These are phyloP conservation scores for Leucosporidium yakuticum DNA, from an alignment of 768 basidiomycete genomes.

Conservation along the genomic window DNA sequence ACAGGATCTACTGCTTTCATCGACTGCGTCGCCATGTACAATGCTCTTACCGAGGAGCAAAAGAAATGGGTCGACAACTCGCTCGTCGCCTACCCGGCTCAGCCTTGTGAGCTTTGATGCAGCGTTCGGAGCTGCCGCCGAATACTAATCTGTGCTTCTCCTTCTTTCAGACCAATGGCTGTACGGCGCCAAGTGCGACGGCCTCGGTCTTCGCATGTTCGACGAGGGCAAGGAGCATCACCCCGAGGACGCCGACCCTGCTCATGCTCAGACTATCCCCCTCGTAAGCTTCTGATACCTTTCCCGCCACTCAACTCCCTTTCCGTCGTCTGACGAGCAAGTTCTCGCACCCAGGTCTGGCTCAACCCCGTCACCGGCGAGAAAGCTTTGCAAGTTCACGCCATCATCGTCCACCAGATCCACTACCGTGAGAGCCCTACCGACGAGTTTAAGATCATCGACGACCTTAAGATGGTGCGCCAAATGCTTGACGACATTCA, in stretches of 20 bases:
- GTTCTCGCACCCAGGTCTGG: background rate
- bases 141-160: background rate
- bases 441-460: background rate
- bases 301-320: background rate
- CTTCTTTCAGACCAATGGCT: constrained; percentile 1
- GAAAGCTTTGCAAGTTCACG: constrained; percentile 1
- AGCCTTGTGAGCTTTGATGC: background rate
- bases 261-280: background rate
- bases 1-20: constrained; percentile 4
- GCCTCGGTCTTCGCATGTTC: constrained; percentile 3
- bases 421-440: background rate
- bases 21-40: background rate
- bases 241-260: background rate
- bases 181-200: background rate
- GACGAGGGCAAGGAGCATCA: constrained; percentile 9
- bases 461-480: constrained; percentile 9
- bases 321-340: too few species aligned
- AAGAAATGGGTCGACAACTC: constrained; percentile 3
- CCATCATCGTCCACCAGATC: constrained; percentile 7
- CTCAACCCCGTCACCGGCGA: constrained; percentile 14
- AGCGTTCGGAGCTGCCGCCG: background rate
- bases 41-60: constrained; percentile 1
- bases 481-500: constrained; percentile 11
- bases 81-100: background rate
- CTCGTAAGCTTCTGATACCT: background rate